These are phyloP conservation scores for Alternaria panax DNA, from an alignment of 2,329 filamentous ascomycete genomes.

Conservation along the genomic window DNA sequence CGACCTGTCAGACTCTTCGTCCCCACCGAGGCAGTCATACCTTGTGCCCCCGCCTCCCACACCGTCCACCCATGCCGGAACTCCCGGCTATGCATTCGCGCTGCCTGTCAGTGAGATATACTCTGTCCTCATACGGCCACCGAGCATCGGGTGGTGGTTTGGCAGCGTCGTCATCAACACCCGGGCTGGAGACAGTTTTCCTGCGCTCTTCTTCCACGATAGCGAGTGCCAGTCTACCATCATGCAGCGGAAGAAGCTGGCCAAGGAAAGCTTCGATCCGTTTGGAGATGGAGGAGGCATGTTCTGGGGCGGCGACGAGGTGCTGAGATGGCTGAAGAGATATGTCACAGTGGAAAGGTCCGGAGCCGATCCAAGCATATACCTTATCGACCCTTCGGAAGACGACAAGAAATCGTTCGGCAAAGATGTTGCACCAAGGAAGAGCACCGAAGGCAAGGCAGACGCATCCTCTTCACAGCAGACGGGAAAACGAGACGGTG, in stretches of 20 bases:
- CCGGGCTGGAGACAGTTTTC: constrained; percentile 88
- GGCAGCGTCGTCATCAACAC: constrained; percentile 95
- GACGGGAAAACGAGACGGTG: constrained; percentile 64
- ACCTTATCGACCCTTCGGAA: constrained; percentile 83
- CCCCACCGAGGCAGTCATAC: constrained; percentile 83
- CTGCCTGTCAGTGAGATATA: constrained; percentile 90
- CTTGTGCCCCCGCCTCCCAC: constrained; percentile 92
- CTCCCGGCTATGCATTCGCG: constrained; percentile 87
- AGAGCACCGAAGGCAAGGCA: constrained; percentile 36
- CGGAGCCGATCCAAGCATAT: constrained; percentile 85
- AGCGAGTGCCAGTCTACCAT: constrained; percentile 96
- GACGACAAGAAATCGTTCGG: constrained; percentile 88
- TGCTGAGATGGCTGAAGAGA: constrained; percentile 85
- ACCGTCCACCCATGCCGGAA: constrained; percentile 75
- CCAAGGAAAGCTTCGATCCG: constrained; percentile 86
- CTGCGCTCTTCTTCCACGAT: constrained; percentile 96
- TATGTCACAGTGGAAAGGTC: constrained; percentile 87
- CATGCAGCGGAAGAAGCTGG: constrained; percentile 85
- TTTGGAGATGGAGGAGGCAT: constrained; percentile 85
- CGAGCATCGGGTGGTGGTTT: constrained; percentile 98
- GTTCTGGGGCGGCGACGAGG: constrained; percentile 98
- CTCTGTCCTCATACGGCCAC: constrained; percentile 86
- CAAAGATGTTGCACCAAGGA: constrained; percentile 58
- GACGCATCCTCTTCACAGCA: constrained; percentile 38
- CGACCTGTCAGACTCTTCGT: constrained; percentile 81